These are phyloP conservation scores for Paecilomyces fulvus DNA, from an alignment of 2,329 filamentous ascomycete species.

Conservation along the genomic window DNA sequence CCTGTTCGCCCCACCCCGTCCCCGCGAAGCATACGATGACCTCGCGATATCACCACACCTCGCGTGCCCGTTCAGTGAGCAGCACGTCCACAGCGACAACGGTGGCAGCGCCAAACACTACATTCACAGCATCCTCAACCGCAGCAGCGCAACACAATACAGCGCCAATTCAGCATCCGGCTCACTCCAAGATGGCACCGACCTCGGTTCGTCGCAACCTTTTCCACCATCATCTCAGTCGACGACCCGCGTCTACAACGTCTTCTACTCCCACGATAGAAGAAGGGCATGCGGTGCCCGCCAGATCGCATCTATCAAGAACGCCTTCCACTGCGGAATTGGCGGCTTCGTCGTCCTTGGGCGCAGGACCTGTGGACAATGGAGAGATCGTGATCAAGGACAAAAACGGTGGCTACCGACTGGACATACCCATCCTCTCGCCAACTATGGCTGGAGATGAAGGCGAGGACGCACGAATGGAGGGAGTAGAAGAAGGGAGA, in stretches of 20 bases:
- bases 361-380: slow-evolving; percentile 20
- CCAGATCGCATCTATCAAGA: neutral
- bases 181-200: slow-evolving; percentile 14
- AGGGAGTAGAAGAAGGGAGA: slow-evolving; percentile 43
- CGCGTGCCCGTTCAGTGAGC: neutral
- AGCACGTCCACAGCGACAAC: neutral
- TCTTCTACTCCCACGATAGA: slow-evolving; percentile 8
- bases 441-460: slow-evolving; percentile 27
- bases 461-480: slow-evolving; percentile 26
- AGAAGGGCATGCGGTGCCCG: neutral
- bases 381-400: slow-evolving; percentile 44
- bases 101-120: neutral
- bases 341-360: slow-evolving; percentile 11
- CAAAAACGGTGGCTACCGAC: slow-evolving; percentile 39
- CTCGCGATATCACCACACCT: neutral
- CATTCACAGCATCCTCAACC: neutral
- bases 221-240: slow-evolving; percentile 36
- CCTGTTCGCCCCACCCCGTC: neutral
- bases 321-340: slow-evolving; percentile 10
- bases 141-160: neutral
- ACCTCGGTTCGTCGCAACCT: slow-evolving; percentile 36
- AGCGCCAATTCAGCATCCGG: neutral
- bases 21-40: neutral
- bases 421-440: slow-evolving; percentile 38
- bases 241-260: slow-evolving; percentile 28